Conservation (phyloP, 2,329 filamentous ascomycete genomes). For the Pseudocercospora fuligena region DNA sequence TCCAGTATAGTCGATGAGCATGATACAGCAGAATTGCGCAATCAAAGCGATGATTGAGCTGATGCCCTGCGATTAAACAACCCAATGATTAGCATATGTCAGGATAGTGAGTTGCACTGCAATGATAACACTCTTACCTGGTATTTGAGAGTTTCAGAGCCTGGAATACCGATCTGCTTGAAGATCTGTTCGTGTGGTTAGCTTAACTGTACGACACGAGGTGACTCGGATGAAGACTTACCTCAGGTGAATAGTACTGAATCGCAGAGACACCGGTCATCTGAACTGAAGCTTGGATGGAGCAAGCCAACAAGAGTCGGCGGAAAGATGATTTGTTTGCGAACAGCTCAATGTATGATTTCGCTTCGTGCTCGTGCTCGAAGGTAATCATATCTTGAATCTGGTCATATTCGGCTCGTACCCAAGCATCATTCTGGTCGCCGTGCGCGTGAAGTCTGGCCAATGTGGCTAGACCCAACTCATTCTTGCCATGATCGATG, state of each 20-base stretch:
- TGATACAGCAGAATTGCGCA: slow-evolving; percentile 70
- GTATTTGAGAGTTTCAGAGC: slow-evolving; percentile 70
- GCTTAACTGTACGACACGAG: neutral
- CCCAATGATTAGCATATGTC: neutral
- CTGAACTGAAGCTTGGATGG: slow-evolving; percentile 72
- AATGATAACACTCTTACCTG: slow-evolving; percentile 47
- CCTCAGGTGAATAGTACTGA: slow-evolving; percentile 64
- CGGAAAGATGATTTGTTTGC: slow-evolving; percentile 69
- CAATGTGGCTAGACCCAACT: slow-evolving; percentile 69
- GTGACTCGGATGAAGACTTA: neutral
- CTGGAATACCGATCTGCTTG: slow-evolving; percentile 69
- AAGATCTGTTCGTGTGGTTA: slow-evolving; percentile 47
- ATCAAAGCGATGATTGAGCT: slow-evolving; percentile 72
- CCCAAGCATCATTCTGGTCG: slow-evolving; percentile 68
- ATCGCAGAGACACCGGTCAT: slow-evolving; percentile 79
- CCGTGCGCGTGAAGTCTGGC: slow-evolving; percentile 73
- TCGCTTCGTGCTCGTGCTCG: slow-evolving; percentile 70
- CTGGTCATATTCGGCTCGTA: slow-evolving; percentile 72
- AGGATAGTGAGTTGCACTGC: neutral
- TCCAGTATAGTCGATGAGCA: slow-evolving; percentile 71
- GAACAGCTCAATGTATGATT: slow-evolving; percentile 73
- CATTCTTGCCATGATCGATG: slow-evolving; percentile 70
- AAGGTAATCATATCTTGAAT: slow-evolving; percentile 69
- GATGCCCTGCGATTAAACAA: slow-evolving; percentile 55
- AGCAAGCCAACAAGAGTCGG: slow-evolving; percentile 70